Conservation (phyloP, 1,139 yeast species). For the Protomyces pachydermus region DNA sequence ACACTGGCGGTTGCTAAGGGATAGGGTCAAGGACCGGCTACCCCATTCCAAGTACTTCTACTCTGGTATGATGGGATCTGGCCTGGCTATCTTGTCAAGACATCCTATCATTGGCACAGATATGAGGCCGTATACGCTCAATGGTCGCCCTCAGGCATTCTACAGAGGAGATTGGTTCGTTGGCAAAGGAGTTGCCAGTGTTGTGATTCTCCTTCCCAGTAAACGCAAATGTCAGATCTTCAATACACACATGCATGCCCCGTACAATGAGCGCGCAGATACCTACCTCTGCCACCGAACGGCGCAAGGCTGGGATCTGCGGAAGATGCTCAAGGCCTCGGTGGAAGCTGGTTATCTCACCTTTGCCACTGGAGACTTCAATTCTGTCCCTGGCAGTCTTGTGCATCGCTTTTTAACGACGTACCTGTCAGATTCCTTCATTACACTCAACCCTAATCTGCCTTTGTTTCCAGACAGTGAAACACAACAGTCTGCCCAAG, state of each 20-base stretch:
- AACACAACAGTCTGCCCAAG: slow-evolving; percentile 50
- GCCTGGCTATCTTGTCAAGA: slow-evolving; percentile 75
- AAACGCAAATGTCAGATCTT: slow-evolving; percentile 65
- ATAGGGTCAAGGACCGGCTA: slow-evolving; percentile 46
- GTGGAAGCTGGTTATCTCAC: slow-evolving; percentile 75
- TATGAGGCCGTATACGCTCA: slow-evolving; percentile 77
- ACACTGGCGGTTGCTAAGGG: slow-evolving; percentile 67
- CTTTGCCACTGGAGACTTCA: slow-evolving; percentile 86
- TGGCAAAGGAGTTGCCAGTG: slow-evolving; percentile 82
- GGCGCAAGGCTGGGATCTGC: slow-evolving; percentile 94
- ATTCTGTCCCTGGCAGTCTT: slow-evolving; percentile 78
- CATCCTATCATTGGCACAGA: slow-evolving; percentile 77
- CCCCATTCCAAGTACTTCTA: slow-evolving; percentile 68
- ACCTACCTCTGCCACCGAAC: slow-evolving; percentile 86
- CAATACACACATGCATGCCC: slow-evolving; percentile 95
- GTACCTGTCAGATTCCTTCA: slow-evolving; percentile 80
- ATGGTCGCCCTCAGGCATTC: slow-evolving; percentile 91
- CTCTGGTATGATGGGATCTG: slow-evolving; percentile 86
- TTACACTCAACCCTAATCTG: slow-evolving; percentile 51
- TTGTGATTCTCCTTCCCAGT: slow-evolving; percentile 52
- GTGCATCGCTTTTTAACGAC: slow-evolving; percentile 69
- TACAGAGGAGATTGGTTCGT: slow-evolving; percentile 97
- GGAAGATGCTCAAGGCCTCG: slow-evolving; percentile 59
- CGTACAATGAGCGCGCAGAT: slow-evolving; percentile 85
- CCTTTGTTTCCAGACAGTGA: slow-evolving; percentile 35